Evolutionary conservation across 208 protist genomes (phyloP).

Genomic region (Crithidia expoeki): DNA sequence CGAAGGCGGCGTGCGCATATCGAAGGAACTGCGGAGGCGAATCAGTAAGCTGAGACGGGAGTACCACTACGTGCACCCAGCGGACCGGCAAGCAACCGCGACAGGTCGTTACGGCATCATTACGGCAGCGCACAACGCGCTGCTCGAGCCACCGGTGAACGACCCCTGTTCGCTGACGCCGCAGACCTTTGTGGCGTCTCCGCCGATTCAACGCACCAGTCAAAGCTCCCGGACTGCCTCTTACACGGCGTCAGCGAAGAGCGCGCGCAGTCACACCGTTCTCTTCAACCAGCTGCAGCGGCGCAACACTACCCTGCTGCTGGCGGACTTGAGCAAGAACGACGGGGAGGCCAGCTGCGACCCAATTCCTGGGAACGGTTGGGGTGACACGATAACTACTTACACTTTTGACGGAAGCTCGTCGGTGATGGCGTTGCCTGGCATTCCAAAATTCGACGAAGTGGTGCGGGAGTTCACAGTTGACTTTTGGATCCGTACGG

Average conservation of each 20-base stretch:
- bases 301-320: slow-evolving; percentile 57
- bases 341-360: slow-evolving; percentile 23
- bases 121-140: slow-evolving; percentile 64
- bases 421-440: slow-evolving; percentile 81
- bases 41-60: slow-evolving; percentile 49
- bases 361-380: slow-evolving; percentile 81
- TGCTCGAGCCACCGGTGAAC: slow-evolving; percentile 67
- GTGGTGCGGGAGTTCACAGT: slow-evolving; percentile 75
- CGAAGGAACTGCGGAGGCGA: slow-evolving; percentile 49
- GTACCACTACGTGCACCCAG: slow-evolving; percentile 48
- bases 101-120: slow-evolving; percentile 71
- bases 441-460: slow-evolving; percentile 86
- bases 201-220: slow-evolving; percentile 33
- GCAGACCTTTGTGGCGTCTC: slow-evolving; percentile 45
- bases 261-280: slow-evolving; percentile 57
- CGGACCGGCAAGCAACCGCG: slow-evolving; percentile 26
- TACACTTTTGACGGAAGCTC: slow-evolving; percentile 78
- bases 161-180: slow-evolving; percentile 60
- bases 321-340: slow-evolving; percentile 42
- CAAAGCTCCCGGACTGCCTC: slow-evolving; percentile 16
- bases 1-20: slow-evolving; percentile 42
- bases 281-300: slow-evolving; percentile 55
- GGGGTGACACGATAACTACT: slow-evolving; percentile 55
- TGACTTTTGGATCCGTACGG: slow-evolving; percentile 89
- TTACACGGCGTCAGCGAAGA: slow-evolving; percentile 28